phyloP scores from a whole-genome alignment of 192 early-diverging fungal species.

The Coemansia furcata region DNA sequence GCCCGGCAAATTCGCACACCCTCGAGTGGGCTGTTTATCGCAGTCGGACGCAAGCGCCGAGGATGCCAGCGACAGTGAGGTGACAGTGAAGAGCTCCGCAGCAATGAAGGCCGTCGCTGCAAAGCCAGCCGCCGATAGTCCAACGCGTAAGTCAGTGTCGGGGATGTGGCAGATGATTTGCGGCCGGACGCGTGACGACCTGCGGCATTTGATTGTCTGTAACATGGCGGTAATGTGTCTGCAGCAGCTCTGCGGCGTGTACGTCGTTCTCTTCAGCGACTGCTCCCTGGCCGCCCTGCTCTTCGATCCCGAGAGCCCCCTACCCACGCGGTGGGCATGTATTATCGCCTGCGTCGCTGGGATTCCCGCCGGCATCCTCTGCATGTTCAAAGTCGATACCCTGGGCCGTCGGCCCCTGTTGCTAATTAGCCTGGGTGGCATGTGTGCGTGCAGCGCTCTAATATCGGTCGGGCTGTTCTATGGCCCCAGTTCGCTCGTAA shows the following conservation, averaged over 20 bases:
- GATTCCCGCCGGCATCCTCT: constrained; percentile 61
- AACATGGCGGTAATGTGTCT: constrained; percentile 59
- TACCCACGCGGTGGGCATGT: constrained; percentile 26
- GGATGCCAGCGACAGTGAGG: constrained; percentile 18
- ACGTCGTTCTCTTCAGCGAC: constrained; percentile 65
- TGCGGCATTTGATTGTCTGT: constrained; percentile 49
- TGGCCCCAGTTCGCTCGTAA: constrained; percentile 53
- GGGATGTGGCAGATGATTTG: constrained; percentile 26
- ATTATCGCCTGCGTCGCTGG: constrained; percentile 61
- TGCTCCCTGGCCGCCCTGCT: constrained; percentile 54
- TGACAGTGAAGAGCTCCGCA: constrained; percentile 11
- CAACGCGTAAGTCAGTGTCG: not conserved
- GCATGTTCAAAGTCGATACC: constrained; percentile 60
- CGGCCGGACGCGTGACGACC: constrained; percentile 35
- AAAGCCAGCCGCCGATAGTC: not conserved
- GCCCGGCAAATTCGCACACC: not conserved
- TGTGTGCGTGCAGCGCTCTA: constrained; percentile 57
- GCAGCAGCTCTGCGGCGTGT: constrained; percentile 74
- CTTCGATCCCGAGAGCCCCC: constrained; percentile 56
- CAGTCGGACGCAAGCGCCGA: not conserved
- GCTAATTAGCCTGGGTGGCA: constrained; percentile 60
- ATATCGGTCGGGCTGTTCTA: constrained; percentile 58
- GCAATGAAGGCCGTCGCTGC: not conserved
- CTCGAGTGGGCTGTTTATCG: not conserved
- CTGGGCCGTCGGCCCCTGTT: constrained; percentile 68